A percentile compares a stretch with the other conserved stretches of the same genome.
Conservation (phyloP, 768 basidiomycete species). For the Leccinum subgranulosum region DNA sequence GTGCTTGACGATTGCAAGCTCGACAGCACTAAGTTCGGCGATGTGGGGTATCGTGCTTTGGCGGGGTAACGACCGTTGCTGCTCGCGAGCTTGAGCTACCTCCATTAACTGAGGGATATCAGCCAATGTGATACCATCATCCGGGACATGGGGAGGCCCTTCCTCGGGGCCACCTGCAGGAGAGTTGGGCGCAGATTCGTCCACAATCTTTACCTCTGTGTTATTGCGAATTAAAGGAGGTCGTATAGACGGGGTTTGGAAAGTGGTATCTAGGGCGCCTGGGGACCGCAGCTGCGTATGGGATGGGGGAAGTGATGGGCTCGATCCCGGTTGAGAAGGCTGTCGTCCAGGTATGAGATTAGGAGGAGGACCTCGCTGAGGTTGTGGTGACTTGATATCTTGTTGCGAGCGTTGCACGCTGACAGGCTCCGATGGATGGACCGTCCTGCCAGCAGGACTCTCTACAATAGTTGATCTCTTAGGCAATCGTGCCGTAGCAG, state of each 20-base stretch:
- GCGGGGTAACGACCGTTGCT: slow-evolving; percentile 77
- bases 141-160: slow-evolving; percentile 40
- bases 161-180: slow-evolving; percentile 54
- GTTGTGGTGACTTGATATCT: slow-evolving; percentile 36
- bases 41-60: slow-evolving; percentile 80
- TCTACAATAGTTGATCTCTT: slow-evolving; percentile 96
- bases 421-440: slow-evolving; percentile 64
- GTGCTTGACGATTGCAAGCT: slow-evolving; percentile 89
- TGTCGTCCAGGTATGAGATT: slow-evolving; percentile 36
- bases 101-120: slow-evolving; percentile 94
- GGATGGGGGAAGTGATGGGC: slow-evolving; percentile 31
- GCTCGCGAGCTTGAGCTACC: slow-evolving; percentile 86
- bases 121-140: slow-evolving; percentile 87
- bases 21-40: slow-evolving; percentile 78
- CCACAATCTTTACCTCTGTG: slow-evolving; percentile 86
- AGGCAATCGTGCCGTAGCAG: slow-evolving; percentile 87
- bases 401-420: slow-evolving; percentile 47
- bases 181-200: slow-evolving; percentile 72
- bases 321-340: slow-evolving; percentile 32
- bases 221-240: slow-evolving; percentile 76
- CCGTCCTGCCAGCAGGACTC: slow-evolving; percentile 85
- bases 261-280: slow-evolving; percentile 34
- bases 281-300: slow-evolving; percentile 41
- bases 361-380: slow-evolving; percentile 36
- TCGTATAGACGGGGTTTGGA: slow-evolving; percentile 48